phyloP scores from a whole-genome alignment of 306 rosid species.

The Medicago lupulina region DNA sequence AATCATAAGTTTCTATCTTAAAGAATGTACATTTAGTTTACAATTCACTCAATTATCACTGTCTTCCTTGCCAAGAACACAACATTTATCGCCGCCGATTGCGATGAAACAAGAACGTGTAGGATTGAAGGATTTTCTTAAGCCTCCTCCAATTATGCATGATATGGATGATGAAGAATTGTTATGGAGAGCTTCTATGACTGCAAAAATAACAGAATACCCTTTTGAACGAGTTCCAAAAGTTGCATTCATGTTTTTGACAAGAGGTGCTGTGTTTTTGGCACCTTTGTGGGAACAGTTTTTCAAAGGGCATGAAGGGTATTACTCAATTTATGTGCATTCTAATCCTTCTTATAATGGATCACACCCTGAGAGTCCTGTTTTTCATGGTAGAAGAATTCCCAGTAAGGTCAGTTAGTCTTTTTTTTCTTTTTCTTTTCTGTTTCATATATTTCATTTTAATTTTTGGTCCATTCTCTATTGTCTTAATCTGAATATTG shows the following conservation, averaged over 20 bases:
- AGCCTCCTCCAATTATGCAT: slow-evolving; percentile 58
- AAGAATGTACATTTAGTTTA: slow-evolving; percentile 59
- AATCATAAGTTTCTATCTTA: slow-evolving; percentile 52
- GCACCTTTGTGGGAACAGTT: slow-evolving; percentile 88
- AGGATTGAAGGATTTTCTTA: slow-evolving; percentile 59
- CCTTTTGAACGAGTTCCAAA: slow-evolving; percentile 72
- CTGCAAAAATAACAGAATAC: slow-evolving; percentile 50
- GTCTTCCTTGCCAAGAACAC: slow-evolving; percentile 42
- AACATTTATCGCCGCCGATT: slow-evolving; percentile 10
- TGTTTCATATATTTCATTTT: background rate
- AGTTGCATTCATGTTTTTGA: slow-evolving; percentile 88
- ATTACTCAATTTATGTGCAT: slow-evolving; percentile 80
- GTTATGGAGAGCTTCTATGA: slow-evolving; percentile 88
- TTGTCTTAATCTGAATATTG: background rate
- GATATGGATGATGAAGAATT: slow-evolving; percentile 75
- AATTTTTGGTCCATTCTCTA: background rate
- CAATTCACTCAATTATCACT: slow-evolving; percentile 63
- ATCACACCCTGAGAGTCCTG: slow-evolving; percentile 60
- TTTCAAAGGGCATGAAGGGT: slow-evolving; percentile 74
- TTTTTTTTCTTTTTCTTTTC: background rate
- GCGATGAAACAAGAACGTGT: slow-evolving; percentile 33
- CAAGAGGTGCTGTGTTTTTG: slow-evolving; percentile 70
- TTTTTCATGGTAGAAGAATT: slow-evolving; percentile 68
- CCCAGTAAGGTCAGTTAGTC: slow-evolving; percentile 77
- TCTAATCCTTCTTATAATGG: slow-evolving; percentile 77